A percentile compares a stretch with the other conserved stretches of the same genome.
Conservation (phyloP, 139 green algal genomes). For the Bryopsis sp. region DNA sequence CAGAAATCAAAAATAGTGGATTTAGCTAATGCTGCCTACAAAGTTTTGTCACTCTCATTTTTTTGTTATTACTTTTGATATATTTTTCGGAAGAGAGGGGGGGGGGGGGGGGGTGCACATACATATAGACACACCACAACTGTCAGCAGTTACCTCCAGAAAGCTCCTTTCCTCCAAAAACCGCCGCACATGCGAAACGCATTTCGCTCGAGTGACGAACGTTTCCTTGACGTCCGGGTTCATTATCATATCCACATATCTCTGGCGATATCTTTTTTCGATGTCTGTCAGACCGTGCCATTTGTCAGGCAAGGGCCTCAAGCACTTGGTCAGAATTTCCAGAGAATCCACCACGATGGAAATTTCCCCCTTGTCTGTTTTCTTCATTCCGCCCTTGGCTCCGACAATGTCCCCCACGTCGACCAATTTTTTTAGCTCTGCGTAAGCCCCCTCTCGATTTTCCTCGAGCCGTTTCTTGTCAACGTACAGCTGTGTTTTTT, state of each 20-base stretch:
- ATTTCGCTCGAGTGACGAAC: conserved; percentile 63
- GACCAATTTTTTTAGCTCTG: conserved; percentile 60
- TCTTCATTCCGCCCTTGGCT: conserved; percentile 53
- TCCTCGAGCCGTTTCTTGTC: conserved; percentile 64
- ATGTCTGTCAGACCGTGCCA: conserved; percentile 92
- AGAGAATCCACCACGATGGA: conserved; percentile 51
- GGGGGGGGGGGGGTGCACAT: too few species aligned
- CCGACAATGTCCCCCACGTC: conserved; percentile 92
- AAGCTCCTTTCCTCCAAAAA: conserved; percentile 73
- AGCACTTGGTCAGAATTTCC: conserved; percentile 89
- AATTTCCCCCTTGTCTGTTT: conserved; percentile 93
- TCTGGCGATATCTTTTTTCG: conserved; percentile 85
- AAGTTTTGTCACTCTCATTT: too few species aligned
- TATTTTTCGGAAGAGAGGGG: too few species aligned
- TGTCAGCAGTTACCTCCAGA: conserved; percentile 40
- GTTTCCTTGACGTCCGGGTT: conserved; percentile 68
- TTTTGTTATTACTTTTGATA: too few species aligned
- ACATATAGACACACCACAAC: neutral
- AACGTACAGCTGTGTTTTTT: conserved; percentile 66
- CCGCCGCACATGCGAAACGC: conserved; percentile 66
- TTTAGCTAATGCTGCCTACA: too few species aligned
- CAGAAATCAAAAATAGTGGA: too few species aligned
- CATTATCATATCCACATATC: conserved; percentile 95
- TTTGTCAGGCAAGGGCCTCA: conserved; percentile 96
- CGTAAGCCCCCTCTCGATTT: conserved; percentile 45